These are phyloP conservation scores for Phaeotremella fagi DNA, from an alignment of 768 basidiomycete genomes.

Conservation along the genomic window DNA sequence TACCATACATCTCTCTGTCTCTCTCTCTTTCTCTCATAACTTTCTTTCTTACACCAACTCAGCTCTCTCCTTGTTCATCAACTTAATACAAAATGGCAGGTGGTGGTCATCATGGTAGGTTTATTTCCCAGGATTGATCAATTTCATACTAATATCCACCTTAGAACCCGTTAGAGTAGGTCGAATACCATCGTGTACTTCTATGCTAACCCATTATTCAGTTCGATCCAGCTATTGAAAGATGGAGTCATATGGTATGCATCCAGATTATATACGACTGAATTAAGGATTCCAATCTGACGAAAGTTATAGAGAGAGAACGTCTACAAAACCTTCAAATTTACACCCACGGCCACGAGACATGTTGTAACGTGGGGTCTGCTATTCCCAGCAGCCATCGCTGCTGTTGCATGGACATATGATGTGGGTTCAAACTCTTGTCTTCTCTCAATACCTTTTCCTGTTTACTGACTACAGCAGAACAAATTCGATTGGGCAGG, in stretches of 20 bases:
- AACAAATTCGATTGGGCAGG: conserved; percentile 42
- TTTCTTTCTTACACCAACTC: too few species aligned
- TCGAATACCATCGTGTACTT: conserved; percentile 8
- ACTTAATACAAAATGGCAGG: neutral
- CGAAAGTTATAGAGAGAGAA: conserved; percentile 64
- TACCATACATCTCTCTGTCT: too few species aligned
- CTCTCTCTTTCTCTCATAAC: too few species aligned
- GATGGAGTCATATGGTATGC: conserved; percentile 61
- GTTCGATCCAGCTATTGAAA: conserved; percentile 57
- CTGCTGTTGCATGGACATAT: conserved; percentile 21
- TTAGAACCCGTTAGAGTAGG: conserved; percentile 18
- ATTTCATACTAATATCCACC: neutral
- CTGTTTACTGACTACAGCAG: conserved; percentile 9
- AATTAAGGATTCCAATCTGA: neutral
- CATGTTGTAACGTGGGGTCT: conserved; percentile 60
- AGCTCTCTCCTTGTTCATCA: too few species aligned
- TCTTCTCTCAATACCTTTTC: neutral
- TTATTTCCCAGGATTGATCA: neutral
- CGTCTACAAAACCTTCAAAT: conserved; percentile 76
- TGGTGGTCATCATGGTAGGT: conserved; percentile 21
- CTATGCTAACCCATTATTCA: conserved; percentile 50
- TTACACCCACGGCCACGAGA: conserved; percentile 65
- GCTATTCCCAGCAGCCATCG: conserved; percentile 56
- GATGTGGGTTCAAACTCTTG: conserved; percentile 45
- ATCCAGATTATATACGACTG: neutral